These are phyloP conservation scores for Flaveria floridana DNA, from an alignment of 140 eudicot species.

Conservation along the genomic window DNA sequence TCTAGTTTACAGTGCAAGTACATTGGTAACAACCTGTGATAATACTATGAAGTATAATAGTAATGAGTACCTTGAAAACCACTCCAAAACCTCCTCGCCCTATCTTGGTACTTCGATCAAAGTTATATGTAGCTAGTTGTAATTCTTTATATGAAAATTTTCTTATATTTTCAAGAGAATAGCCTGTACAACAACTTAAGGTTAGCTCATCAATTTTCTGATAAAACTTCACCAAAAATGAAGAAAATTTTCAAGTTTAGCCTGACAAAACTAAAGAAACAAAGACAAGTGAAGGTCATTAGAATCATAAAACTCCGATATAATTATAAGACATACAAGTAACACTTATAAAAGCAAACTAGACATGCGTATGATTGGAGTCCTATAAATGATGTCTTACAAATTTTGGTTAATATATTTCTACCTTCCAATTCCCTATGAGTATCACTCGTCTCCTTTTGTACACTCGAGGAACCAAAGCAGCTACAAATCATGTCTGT, in stretches of 20 bases:
- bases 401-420: neutral
- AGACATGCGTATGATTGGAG: neutral
- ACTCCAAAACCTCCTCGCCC: conserved; percentile 97
- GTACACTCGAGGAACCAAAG: conserved; percentile 45
- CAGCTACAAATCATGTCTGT: conserved; percentile 71
- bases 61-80: conserved; percentile 75
- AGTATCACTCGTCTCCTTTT: conserved; percentile 30
- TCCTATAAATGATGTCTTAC: conserved; percentile 10
- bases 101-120: conserved; percentile 64
- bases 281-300: neutral
- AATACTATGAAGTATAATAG: conserved; percentile 1
- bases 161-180: conserved; percentile 46
- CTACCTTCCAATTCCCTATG: conserved; percentile 61
- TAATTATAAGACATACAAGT: neutral
- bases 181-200: conserved; percentile 44
- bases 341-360: neutral
- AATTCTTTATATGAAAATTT: conserved; percentile 65
- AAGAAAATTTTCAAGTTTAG: neutral
- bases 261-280: neutral
- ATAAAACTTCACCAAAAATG: conserved; percentile 11
- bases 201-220: conserved; percentile 11
- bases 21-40: neutral
- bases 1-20: neutral
- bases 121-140: conserved; percentile 61
- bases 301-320: neutral